Base-by-base conservation (phyloP, 805 yeast genomes). In the Yarrowia sp. region DNA sequence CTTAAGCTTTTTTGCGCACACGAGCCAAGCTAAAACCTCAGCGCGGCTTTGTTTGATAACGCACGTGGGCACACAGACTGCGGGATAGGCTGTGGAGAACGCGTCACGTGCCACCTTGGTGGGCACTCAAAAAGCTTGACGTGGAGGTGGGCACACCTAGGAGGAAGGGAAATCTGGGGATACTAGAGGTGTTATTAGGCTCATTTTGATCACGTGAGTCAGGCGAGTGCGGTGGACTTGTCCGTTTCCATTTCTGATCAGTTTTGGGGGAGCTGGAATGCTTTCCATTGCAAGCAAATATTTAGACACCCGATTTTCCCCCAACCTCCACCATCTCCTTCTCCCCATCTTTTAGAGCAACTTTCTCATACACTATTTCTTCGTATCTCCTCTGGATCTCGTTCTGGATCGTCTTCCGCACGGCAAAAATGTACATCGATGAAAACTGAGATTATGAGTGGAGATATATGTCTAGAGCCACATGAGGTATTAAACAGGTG, bases 11-110 rank as follows among this genome's bases (percentile, higher is more conserved):
- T 47, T 19, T 36, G 43, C 33, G 58, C 58, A 52, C 58, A 20
- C 58, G 58, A 52, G 58, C 43, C 30, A 50, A 50, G 55, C 24
- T 17, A 9, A 50, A 12, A 14, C 14, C 30, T 9, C 33, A 19
- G 43, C 58, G 8, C 58, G 58, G 58, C 58, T 36, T 52, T 52
- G 56, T 52, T 34, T 36, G 58, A 52, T 52, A 52, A 52, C 58
- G 58, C 58, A 52, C 58, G 58, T 52, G 58, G 58, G 58, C 58
- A 52, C 24, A 17, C 17, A 15, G 19, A 3, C 43, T 2, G 33
- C 5, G 43, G 43, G 58, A 52, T 52, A 52, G 56, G 56, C 42
- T 36, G 56, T 38, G 43, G 58, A 38, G 40, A 17, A 17, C 7
- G 19, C 13, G 33, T 52, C 56, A 52, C 56, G 56, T 52, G 56